Conservation (phyloP, 2,329 filamentous ascomycete species). For the Aspergillaceae sp. region DNA sequence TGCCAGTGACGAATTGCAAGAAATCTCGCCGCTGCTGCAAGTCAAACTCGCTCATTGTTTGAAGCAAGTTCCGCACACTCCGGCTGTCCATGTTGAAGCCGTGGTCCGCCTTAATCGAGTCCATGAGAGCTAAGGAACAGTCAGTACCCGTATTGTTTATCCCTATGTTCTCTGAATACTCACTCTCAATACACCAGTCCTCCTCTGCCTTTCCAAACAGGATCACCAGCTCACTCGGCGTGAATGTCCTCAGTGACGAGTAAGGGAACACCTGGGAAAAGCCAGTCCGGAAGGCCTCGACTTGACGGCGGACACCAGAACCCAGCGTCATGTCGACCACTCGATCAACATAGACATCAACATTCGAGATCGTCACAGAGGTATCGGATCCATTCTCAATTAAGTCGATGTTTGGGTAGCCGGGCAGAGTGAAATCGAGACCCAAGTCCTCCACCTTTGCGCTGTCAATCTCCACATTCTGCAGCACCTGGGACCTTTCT, state of each 20-base stretch:
- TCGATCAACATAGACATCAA: slow-evolving; percentile 77
- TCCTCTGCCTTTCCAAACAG: slow-evolving; percentile 89
- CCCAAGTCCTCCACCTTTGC: slow-evolving; percentile 77
- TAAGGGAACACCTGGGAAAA: slow-evolving; percentile 98
- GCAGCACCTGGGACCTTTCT: slow-evolving; percentile 62
- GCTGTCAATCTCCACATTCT: slow-evolving; percentile 64
- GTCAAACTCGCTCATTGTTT: slow-evolving; percentile 84
- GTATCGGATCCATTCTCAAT: slow-evolving; percentile 64
- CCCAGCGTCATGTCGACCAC: slow-evolving; percentile 89
- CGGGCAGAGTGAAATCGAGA: slow-evolving; percentile 89
- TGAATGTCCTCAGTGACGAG: slow-evolving; percentile 83
- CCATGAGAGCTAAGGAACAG: slow-evolving; percentile 64
- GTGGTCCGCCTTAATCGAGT: slow-evolving; percentile 97
- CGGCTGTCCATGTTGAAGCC: slow-evolving; percentile 98
- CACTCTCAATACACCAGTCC: slow-evolving; percentile 96
- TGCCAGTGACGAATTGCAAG: slow-evolving; percentile 94
- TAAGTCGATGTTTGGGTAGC: slow-evolving; percentile 79
- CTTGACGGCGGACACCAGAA: slow-evolving; percentile 76
- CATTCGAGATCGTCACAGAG: slow-evolving; percentile 78
- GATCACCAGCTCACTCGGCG: slow-evolving; percentile 87
- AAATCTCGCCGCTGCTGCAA: slow-evolving; percentile 76
- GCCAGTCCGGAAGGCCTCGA: slow-evolving; percentile 80
- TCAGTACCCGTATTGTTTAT: not conserved
- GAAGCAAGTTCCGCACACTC: slow-evolving; percentile 85
- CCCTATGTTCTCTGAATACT: slow-evolving; percentile 32